Conservation (phyloP, 495 filamentous ascomycete species). For the Bacidia gigantensis region DNA sequence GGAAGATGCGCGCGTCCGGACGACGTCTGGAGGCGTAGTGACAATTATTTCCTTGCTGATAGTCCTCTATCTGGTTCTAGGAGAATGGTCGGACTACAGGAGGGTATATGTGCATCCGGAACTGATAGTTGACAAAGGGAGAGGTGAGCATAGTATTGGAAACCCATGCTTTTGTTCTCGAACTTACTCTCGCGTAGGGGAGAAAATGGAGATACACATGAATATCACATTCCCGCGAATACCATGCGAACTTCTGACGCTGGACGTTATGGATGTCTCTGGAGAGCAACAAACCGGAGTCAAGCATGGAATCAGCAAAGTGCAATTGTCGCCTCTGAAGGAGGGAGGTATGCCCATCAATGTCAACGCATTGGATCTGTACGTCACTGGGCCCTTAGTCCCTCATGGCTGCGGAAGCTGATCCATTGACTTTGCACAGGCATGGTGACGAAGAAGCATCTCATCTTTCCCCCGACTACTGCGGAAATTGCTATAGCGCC, state of each 20-base stretch:
- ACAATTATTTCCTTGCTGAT: constrained; percentile 80
- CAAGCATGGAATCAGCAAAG: constrained; percentile 80
- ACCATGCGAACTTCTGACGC: constrained; percentile 86
- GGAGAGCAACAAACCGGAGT: constrained; percentile 92
- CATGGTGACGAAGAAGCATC: constrained; percentile 52
- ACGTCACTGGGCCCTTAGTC: neutral
- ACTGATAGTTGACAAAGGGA: constrained; percentile 87
- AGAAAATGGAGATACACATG: constrained; percentile 97
- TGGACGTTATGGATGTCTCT: constrained; percentile 98
- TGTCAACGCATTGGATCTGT: constrained; percentile 58
- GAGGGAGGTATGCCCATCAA: constrained; percentile 76
- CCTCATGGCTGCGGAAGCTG: neutral
- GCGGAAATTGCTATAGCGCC: constrained; percentile 85
- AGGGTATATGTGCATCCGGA: constrained; percentile 78
- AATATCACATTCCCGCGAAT: constrained; percentile 93
- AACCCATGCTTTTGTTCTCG: neutral
- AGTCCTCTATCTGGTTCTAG: constrained; percentile 78
- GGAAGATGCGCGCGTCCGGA: constrained; percentile 91
- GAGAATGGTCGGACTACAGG: constrained; percentile 91
- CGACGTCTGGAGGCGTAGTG: constrained; percentile 91
- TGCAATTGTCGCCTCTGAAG: constrained; percentile 53
- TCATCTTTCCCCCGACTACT: constrained; percentile 86
- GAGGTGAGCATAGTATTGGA: constrained; percentile 55
- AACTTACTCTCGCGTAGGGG: constrained; percentile 39
- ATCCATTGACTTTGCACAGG: constrained; percentile 21